A percentile compares a stretch with the other conserved stretches of the same genome.
Conservation (phyloP, 2,329 filamentous ascomycete species). For the Alternaria triticina region DNA sequence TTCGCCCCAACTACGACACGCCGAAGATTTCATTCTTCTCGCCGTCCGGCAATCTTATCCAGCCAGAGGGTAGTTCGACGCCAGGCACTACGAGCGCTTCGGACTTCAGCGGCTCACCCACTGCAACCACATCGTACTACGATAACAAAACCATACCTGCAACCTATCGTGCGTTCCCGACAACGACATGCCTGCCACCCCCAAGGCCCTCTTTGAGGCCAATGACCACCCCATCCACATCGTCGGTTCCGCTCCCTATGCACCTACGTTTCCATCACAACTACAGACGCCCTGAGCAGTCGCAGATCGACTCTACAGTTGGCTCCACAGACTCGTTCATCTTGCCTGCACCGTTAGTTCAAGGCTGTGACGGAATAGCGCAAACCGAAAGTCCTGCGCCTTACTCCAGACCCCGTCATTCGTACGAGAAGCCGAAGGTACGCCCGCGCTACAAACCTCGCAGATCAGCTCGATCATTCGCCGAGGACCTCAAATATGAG, state of each 20-base stretch:
- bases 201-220: conserved; percentile 28
- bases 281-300: conserved; percentile 17
- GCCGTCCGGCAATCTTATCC: conserved; percentile 44
- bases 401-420: conserved; percentile 15
- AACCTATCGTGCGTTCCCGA: conserved; percentile 10
- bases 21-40: conserved; percentile 43
- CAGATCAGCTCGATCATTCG: conserved; percentile 6
- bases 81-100: conserved; percentile 13
- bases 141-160: conserved; percentile 8
- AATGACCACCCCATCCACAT: conserved; percentile 27
- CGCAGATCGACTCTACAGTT: conserved; percentile 24
- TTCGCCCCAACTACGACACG: conserved; percentile 34
- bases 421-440: conserved; percentile 4
- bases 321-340: conserved; percentile 16
- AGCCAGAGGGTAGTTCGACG: conserved; percentile 27
- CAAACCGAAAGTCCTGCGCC: conserved; percentile 25
- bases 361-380: conserved; percentile 39
- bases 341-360: conserved; percentile 16
- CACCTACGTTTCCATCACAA: conserved; percentile 33
- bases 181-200: conserved; percentile 14
- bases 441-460: conserved; percentile 1
- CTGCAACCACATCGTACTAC: conserved; percentile 14
- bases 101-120: conserved; percentile 11
- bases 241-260: conserved; percentile 27
- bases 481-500: conserved; percentile 17